Conservation (phyloP, 2,329 filamentous ascomycete species). For the Diaporthe vexans region DNA sequence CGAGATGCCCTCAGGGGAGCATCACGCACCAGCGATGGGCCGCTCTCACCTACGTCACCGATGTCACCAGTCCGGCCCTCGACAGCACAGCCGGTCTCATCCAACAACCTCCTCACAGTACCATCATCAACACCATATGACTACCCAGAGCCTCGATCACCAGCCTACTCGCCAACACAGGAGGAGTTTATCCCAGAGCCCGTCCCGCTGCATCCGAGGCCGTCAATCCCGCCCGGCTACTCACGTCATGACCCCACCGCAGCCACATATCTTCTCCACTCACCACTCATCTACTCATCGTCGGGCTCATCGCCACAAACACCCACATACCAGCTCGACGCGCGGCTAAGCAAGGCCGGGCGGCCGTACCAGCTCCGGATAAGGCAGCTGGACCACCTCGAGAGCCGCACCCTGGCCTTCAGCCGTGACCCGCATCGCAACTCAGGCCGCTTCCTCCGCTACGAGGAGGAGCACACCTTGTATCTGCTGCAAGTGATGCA, state of each 20-base stretch:
- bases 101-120: slow-evolving; percentile 9
- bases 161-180: slow-evolving; percentile 24
- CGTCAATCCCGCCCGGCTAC: slow-evolving; percentile 31
- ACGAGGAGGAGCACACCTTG: slow-evolving; percentile 35
- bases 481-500: slow-evolving; percentile 37
- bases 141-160: not conserved
- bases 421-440: not conserved
- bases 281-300: slow-evolving; percentile 36
- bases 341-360: slow-evolving; percentile 29
- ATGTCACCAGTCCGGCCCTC: slow-evolving; percentile 18
- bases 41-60: not conserved
- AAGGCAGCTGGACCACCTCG: slow-evolving; percentile 35
- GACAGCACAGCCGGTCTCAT: slow-evolving; percentile 3
- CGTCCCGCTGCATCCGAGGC: slow-evolving; percentile 27
- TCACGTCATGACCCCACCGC: slow-evolving; percentile 35
- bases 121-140: slow-evolving; percentile 10
- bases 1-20: slow-evolving; percentile 1
- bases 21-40: not conserved
- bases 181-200: slow-evolving; percentile 27
- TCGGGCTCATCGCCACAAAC: slow-evolving; percentile 37
- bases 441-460: slow-evolving; percentile 10
- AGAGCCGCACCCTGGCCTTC: slow-evolving; percentile 37
- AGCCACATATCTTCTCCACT: slow-evolving; percentile 23
- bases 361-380: slow-evolving; percentile 33
- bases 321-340: slow-evolving; percentile 31